Percentiles rank a stretch among this genome's conserved stretches.
phyloP scores from a whole-genome alignment of 139 green algal species.

The Nannochloris sp. region DNA sequence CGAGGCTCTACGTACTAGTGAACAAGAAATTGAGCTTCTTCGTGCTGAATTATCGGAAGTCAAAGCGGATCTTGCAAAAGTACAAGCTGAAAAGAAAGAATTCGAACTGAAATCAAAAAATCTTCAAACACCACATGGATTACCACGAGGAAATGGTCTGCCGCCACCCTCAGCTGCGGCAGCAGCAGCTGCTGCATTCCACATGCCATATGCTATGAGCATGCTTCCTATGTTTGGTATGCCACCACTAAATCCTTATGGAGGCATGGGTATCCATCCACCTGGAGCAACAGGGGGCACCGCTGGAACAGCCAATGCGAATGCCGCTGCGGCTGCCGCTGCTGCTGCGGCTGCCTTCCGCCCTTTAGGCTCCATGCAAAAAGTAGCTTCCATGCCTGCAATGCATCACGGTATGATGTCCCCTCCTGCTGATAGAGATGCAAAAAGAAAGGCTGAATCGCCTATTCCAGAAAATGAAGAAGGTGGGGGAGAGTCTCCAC shows the following conservation, averaged over 20 bases:
- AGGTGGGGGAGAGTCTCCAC: constrained; percentile 4
- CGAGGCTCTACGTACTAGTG: constrained; percentile 1
- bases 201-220: constrained; percentile 10
- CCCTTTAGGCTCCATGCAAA: constrained; percentile 11
- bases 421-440: background rate
- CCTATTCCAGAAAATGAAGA: background rate
- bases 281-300: constrained; percentile 3
- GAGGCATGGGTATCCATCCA: constrained; percentile 10
- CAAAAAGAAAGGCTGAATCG: background rate
- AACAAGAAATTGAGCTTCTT: constrained; percentile 26
- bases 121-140: background rate
- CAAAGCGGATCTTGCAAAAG: constrained; percentile 8
- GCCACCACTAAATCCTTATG: constrained; percentile 24
- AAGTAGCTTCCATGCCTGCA: constrained; percentile 39
- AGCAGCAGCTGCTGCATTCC: constrained; percentile 8
- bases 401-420: constrained; percentile 17
- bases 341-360: background rate
- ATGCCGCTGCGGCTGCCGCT: background rate
- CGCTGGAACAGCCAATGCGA: background rate
- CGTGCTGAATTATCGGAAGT: constrained; percentile 15
- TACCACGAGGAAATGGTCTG: background rate
- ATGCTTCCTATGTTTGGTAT: background rate
- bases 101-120: background rate
- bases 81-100: constrained; percentile 4
- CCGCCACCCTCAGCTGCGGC: constrained; percentile 7